Conservation (phyloP, 2,329 filamentous ascomycete species). For the Paradendryphiella salina region DNA sequence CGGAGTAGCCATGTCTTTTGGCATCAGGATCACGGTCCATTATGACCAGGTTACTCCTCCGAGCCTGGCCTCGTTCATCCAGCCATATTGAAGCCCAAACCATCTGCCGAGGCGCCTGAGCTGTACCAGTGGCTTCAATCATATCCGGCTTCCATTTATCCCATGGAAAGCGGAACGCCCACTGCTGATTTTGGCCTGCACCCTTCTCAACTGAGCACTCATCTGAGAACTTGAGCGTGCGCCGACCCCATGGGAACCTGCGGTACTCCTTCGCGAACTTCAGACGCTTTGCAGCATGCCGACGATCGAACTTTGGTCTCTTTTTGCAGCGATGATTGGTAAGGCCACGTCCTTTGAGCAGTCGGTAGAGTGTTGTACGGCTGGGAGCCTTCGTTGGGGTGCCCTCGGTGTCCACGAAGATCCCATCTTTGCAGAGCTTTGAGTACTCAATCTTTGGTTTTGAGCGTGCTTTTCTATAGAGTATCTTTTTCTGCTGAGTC, state of each 20-base stretch:
- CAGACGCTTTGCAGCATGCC: background rate
- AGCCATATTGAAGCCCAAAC: conserved; percentile 23
- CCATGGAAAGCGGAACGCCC: conserved; percentile 14
- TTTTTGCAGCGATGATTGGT: conserved; percentile 5
- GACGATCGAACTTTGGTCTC: conserved; percentile 2
- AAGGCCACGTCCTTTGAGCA: conserved; percentile 1
- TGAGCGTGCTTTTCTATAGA: conserved; percentile 3
- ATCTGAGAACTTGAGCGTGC: conserved; percentile 16
- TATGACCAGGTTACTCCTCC: background rate
- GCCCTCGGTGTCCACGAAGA: background rate
- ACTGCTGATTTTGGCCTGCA: conserved; percentile 1
- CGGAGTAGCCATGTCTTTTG: conserved; percentile 1
- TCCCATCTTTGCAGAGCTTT: conserved; percentile 4
- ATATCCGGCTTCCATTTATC: conserved; percentile 25
- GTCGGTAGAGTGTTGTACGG: conserved; percentile 1
- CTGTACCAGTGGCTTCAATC: conserved; percentile 44
- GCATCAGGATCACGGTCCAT: background rate
- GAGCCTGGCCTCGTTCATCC: background rate
- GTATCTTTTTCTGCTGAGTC: conserved; percentile 2
- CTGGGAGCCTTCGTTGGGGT: conserved; percentile 2
- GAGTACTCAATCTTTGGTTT: conserved; percentile 13
- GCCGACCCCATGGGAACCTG: conserved; percentile 6
- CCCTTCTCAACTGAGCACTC: conserved; percentile 22
- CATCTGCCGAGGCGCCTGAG: too few species aligned
- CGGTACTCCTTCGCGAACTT: conserved; percentile 5